Conservation (phyloP, 2,329 filamentous ascomycete species). For the Cordyceps fumosorosea region DNA sequence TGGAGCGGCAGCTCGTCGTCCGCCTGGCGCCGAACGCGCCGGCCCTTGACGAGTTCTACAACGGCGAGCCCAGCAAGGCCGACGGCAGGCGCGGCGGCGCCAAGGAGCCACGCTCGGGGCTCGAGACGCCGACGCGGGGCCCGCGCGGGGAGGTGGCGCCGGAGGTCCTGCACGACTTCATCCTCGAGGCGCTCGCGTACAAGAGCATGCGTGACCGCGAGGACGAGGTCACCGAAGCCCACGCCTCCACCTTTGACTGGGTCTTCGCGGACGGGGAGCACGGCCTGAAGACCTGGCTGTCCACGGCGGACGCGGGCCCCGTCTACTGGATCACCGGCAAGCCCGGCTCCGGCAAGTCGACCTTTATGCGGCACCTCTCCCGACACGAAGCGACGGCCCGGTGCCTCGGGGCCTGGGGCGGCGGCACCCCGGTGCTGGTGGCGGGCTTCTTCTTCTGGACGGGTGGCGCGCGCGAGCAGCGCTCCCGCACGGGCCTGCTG, state of each 20-base stretch:
- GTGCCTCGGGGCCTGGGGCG: slow-evolving; percentile 21
- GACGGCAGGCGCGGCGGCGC: background rate
- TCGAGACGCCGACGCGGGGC: background rate
- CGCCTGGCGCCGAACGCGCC: background rate
- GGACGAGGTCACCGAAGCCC: slow-evolving; percentile 24
- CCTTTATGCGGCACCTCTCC: slow-evolving; percentile 34
- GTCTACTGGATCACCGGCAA: slow-evolving; percentile 35
- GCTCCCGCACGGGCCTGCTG: slow-evolving; percentile 30
- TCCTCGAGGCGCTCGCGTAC: slow-evolving; percentile 26
- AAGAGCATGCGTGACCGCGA: slow-evolving; percentile 27
- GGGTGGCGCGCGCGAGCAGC: slow-evolving; percentile 31
- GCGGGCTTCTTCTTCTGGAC: slow-evolving; percentile 42
- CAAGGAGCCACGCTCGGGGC: background rate
- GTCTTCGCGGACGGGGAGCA: slow-evolving; percentile 23
- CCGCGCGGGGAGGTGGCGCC: slow-evolving; percentile 14
- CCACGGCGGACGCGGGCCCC: slow-evolving; percentile 15
- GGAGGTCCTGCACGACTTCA: slow-evolving; percentile 24
- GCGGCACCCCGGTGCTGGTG: slow-evolving; percentile 22
- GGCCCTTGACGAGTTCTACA: background rate
- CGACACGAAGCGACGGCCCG: slow-evolving; percentile 17
- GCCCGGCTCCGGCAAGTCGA: slow-evolving; percentile 41
- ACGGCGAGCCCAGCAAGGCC: background rate
- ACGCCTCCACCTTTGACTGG: slow-evolving; percentile 31
- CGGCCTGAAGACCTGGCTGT: slow-evolving; percentile 24
- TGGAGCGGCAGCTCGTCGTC: background rate